A percentile compares a stretch with the other conserved stretches of the same genome.
These are phyloP conservation scores for Ceriops zippeliana DNA, from an alignment of 345 rosid species.

Conservation along the genomic window DNA sequence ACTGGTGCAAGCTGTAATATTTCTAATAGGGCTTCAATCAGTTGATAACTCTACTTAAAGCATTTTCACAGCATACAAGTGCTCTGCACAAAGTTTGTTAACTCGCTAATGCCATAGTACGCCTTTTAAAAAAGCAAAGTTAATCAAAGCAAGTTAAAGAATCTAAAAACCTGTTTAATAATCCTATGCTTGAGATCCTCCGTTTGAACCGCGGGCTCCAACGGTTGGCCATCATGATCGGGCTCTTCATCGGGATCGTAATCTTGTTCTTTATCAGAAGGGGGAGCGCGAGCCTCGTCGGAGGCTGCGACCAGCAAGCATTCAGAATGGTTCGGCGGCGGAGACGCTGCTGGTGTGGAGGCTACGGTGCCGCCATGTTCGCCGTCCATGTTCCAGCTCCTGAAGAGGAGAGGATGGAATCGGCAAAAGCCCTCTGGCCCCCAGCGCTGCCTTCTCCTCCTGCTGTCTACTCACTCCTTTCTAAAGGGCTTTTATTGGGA, in stretches of 20 bases:
- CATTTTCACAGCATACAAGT: too few relatives aligned
- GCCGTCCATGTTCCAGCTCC: slow-evolving; percentile 18
- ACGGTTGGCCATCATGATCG: slow-evolving; percentile 8
- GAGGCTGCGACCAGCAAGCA: not conserved
- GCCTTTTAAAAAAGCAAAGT: not conserved
- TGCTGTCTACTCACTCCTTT: slow-evolving; percentile 1
- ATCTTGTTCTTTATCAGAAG: not conserved
- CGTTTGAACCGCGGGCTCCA: slow-evolving; percentile 8
- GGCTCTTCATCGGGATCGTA: slow-evolving; percentile 6
- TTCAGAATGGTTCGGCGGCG: not conserved
- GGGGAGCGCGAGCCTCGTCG: not conserved
- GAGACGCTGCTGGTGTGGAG: not conserved
- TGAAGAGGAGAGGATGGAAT: slow-evolving; percentile 12
- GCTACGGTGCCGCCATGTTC: slow-evolving; percentile 9
- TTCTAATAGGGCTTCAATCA: too few relatives aligned
- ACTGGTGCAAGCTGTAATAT: too few relatives aligned
- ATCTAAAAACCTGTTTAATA: slow-evolving; percentile 20
- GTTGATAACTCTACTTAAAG: too few relatives aligned
- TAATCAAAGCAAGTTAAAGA: not conserved
- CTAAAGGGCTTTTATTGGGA: not conserved
- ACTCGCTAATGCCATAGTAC: too few relatives aligned
- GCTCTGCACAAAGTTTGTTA: too few relatives aligned
- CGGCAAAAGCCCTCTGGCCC: not conserved
- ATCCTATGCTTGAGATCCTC: slow-evolving; percentile 23
- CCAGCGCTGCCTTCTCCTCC: slow-evolving; percentile 25